phyloP scores from a whole-genome alignment of 2,329 filamentous ascomycete genomes.

The Penicillium sp. region DNA sequence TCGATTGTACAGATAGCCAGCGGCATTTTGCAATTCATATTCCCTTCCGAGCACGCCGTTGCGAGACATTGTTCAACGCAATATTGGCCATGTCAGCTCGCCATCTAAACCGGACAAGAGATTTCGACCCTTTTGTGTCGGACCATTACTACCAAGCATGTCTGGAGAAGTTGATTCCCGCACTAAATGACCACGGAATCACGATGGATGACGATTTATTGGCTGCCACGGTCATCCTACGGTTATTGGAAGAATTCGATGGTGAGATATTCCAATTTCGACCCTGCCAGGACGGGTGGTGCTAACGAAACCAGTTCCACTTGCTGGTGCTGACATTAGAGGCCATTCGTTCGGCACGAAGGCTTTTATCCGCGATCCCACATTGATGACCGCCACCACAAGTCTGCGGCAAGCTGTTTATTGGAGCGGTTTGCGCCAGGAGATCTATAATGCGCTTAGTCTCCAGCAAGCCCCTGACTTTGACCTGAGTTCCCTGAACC shows the following conservation, averaged over 20 bases:
- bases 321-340: constrained; percentile 23
- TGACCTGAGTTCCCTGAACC: constrained; percentile 29
- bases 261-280: constrained; percentile 23
- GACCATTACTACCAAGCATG: constrained; percentile 44
- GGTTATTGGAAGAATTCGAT: constrained; percentile 44
- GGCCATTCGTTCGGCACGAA: constrained; percentile 25
- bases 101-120: constrained; percentile 40
- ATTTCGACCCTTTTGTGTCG: constrained; percentile 41
- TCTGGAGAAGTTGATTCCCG: constrained; percentile 41
- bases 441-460: constrained; percentile 33
- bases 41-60: constrained; percentile 22
- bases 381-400: constrained; percentile 25
- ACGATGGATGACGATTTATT: constrained; percentile 42
- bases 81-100: constrained; percentile 44
- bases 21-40: constrained; percentile 29
- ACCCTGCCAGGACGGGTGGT: background rate
- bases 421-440: constrained; percentile 30
- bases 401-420: constrained; percentile 27
- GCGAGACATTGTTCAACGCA: constrained; percentile 40
- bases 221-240: constrained; percentile 42
- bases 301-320: constrained; percentile 19
- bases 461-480: constrained; percentile 28
- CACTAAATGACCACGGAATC: constrained; percentile 38
- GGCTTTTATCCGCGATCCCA: constrained; percentile 24
- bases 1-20: constrained; percentile 27